A percentile compares a stretch with the other conserved stretches of the same genome.
Evolutionary conservation across 2,329 filamentous ascomycete species (phyloP).

Genomic region (Hymenoscyphus occultus): DNA sequence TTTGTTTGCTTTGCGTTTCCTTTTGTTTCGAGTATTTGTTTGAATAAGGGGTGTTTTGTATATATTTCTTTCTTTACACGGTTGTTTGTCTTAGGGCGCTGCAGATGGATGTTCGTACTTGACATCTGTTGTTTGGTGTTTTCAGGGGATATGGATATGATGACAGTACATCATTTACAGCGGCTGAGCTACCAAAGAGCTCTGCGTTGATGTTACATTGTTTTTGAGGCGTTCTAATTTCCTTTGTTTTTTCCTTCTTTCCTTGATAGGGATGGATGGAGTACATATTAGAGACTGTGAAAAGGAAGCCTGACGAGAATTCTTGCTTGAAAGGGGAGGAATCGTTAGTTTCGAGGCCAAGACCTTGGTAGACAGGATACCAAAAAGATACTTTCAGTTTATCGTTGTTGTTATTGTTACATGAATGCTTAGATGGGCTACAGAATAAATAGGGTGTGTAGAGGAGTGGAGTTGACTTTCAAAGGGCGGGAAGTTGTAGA

Average conservation of each 20-base stretch:
- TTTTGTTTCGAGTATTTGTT: background rate
- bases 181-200: slow-evolving; percentile 2
- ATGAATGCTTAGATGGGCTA: too few relatives aligned
- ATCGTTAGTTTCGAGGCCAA: too few relatives aligned
- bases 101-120: background rate
- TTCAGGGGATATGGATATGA: background rate
- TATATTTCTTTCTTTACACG: background rate
- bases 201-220: background rate
- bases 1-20: background rate
- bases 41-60: background rate
- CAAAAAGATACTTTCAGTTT: too few relatives aligned
- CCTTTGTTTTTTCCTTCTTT: background rate
- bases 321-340: background rate
- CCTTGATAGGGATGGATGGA: background rate
- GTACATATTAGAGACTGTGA: background rate
- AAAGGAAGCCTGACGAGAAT: background rate
- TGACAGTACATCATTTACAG: background rate
- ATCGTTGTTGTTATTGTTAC: too few relatives aligned
- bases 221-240: background rate
- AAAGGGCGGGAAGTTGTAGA: too few relatives aligned
- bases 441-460: too few relatives aligned
- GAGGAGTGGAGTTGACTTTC: too few relatives aligned
- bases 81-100: background rate
- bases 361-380: too few relatives aligned
- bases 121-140: background rate